phyloP scores from a whole-genome alignment of 177 flowering plant genomes.

The Vitis hybrid region DNA sequence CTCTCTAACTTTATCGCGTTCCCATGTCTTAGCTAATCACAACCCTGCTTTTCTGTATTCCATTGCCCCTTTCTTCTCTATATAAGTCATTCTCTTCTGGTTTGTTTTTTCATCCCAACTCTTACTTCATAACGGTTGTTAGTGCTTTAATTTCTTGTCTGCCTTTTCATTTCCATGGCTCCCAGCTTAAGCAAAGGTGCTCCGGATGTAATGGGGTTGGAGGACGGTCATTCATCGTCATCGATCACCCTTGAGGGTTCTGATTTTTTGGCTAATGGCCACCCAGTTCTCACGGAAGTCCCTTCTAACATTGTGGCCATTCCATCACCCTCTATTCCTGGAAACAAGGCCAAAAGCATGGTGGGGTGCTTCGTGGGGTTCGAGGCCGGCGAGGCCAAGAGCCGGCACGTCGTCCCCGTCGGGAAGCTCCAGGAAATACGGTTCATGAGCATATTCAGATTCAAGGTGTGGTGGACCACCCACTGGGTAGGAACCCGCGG shows the following conservation, averaged over 20 bases:
- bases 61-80: not conserved
- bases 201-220: constrained; percentile 9
- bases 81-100: constrained; percentile 1
- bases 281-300: constrained; percentile 17
- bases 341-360: constrained; percentile 8
- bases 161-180: constrained; percentile 26
- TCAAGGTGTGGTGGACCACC: constrained; percentile 90
- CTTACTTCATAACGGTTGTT: no score
- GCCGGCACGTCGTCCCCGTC: constrained; percentile 51
- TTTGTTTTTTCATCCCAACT: no score
- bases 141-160: no score
- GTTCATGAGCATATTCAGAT: constrained; percentile 78
- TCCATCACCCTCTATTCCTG: constrained; percentile 5
- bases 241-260: constrained; percentile 24
- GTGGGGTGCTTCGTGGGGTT: constrained; percentile 28
- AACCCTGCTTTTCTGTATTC: no score
- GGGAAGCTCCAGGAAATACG: constrained; percentile 53
- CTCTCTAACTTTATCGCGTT: no score
- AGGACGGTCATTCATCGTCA: not conserved
- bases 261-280: constrained; percentile 17
- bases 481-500: constrained; percentile 70
- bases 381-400: constrained; percentile 24
- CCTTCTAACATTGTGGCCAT: constrained; percentile 11
- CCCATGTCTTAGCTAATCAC: no score
- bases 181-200: constrained; percentile 33